Percentiles rank a stretch among this genome's conserved stretches.
Evolutionary conservation across 2,329 filamentous ascomycete species (phyloP).

Genomic region (Cytospora piceae): DNA sequence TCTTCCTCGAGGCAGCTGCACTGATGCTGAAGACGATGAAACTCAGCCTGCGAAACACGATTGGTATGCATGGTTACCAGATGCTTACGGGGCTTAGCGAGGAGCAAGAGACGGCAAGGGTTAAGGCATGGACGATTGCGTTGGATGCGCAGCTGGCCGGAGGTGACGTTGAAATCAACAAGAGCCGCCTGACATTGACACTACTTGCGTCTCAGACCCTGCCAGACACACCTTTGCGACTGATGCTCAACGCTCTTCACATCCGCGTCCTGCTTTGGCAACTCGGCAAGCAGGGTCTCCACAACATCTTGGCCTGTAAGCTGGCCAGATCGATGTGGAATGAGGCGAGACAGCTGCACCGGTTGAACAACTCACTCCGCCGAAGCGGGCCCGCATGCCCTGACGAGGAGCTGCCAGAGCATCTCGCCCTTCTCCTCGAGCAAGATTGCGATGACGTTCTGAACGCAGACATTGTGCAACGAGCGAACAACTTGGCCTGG

Average conservation of each 20-base stretch:
- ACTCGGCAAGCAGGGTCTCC: slow-evolving; percentile 65
- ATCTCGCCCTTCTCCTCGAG: slow-evolving; percentile 76
- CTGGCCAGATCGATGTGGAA: slow-evolving; percentile 81
- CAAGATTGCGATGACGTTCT: slow-evolving; percentile 83
- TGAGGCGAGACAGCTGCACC: slow-evolving; percentile 70
- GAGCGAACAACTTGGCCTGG: slow-evolving; percentile 88
- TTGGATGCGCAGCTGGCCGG: slow-evolving; percentile 91
- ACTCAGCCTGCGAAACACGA: slow-evolving; percentile 75
- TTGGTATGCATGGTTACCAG: slow-evolving; percentile 78
- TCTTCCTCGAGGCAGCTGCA: slow-evolving; percentile 82
- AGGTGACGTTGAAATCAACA: slow-evolving; percentile 87
- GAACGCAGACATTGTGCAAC: slow-evolving; percentile 75
- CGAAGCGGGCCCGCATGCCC: slow-evolving; percentile 45
- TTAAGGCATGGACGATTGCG: slow-evolving; percentile 92
- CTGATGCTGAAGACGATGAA: slow-evolving; percentile 80
- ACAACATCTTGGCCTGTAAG: slow-evolving; percentile 72
- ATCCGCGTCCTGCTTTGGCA: slow-evolving; percentile 89
- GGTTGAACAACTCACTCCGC: slow-evolving; percentile 49
- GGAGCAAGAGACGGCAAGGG: slow-evolving; percentile 81
- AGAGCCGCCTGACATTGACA: slow-evolving; percentile 81
- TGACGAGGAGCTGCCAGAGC: slow-evolving; percentile 72
- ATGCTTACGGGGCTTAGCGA: slow-evolving; percentile 78
- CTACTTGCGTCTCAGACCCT: slow-evolving; percentile 86
- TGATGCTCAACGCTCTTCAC: slow-evolving; percentile 93
- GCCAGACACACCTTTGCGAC: slow-evolving; percentile 76